Evolutionary conservation across 2,329 filamentous ascomycete genomes (phyloP).

Genomic region (Pyricularia sp.): DNA sequence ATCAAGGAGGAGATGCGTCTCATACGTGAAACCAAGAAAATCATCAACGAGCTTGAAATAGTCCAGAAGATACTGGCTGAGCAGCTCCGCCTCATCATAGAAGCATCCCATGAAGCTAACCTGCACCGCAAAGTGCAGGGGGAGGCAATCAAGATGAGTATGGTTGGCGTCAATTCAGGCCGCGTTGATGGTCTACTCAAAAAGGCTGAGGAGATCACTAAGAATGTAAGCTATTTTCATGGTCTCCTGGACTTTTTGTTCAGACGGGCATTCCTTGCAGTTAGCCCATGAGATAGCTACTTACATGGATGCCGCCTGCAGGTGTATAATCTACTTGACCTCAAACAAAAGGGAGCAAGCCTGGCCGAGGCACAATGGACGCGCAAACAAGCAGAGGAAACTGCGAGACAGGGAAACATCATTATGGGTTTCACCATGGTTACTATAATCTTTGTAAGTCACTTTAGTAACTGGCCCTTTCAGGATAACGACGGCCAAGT

Average conservation of each 20-base stretch:
- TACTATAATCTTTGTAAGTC: slow-evolving; percentile 1
- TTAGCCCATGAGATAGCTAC: neutral
- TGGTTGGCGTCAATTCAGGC: neutral
- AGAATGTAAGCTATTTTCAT: neutral
- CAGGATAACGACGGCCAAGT: neutral
- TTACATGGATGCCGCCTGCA: neutral
- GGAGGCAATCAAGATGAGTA: neutral
- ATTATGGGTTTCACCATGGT: slow-evolving; percentile 1
- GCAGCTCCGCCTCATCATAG: neutral
- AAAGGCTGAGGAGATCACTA: neutral
- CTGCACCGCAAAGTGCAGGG: neutral
- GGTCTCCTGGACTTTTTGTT: neutral
- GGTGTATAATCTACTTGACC: neutral
- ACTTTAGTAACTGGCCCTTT: neutral
- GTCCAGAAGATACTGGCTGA: neutral
- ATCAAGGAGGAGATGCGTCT: neutral
- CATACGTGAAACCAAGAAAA: neutral
- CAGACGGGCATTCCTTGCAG: no score
- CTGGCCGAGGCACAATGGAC: neutral
- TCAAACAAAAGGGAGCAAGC: neutral
- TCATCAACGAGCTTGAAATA: neutral
- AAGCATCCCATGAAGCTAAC: neutral
- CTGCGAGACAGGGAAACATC: neutral
- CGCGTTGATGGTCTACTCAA: neutral
- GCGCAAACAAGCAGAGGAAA: neutral